These are phyloP conservation scores for Aspergillus sp. DNA, from an alignment of 2,329 filamentous ascomycete genomes.

Conservation along the genomic window DNA sequence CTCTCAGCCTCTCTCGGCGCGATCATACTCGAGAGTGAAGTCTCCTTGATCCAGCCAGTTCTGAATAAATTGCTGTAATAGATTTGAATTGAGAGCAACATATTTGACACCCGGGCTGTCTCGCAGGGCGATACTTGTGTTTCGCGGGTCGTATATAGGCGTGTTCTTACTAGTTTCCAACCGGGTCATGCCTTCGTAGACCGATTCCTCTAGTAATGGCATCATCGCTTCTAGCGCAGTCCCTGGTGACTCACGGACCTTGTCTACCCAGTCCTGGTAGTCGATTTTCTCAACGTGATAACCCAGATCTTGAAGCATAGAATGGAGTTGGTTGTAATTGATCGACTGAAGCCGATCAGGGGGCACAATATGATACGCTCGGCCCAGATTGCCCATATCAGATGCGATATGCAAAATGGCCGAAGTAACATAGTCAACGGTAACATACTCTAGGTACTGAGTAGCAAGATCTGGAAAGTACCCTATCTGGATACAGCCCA, in stretches of 20 bases:
- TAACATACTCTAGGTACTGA: neutral
- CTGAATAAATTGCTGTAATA: neutral
- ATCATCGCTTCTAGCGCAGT: slow-evolving; percentile 1
- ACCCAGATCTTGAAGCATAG: neutral
- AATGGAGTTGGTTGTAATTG: neutral
- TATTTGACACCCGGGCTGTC: slow-evolving; percentile 1
- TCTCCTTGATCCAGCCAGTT: neutral
- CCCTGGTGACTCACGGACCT: neutral
- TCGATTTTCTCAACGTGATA: neutral
- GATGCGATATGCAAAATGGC: slow-evolving; percentile 1
- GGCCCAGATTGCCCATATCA: neutral
- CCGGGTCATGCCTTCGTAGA: neutral
- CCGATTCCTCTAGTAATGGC: slow-evolving; percentile 1
- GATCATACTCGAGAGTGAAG: neutral
- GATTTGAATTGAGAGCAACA: neutral
- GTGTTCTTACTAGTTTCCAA: neutral
- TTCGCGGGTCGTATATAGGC: slow-evolving; percentile 1
- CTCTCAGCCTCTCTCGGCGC: neutral
- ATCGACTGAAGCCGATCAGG: neutral
- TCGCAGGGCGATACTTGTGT: neutral
- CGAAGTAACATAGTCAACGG: slow-evolving; percentile 1
- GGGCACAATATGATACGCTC: neutral
- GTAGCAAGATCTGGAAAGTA: neutral
- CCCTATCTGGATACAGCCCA: neutral
- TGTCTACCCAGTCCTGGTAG: neutral